phyloP scores from a whole-genome alignment of 148 eudicot genomes.

The Silene conica region DNA sequence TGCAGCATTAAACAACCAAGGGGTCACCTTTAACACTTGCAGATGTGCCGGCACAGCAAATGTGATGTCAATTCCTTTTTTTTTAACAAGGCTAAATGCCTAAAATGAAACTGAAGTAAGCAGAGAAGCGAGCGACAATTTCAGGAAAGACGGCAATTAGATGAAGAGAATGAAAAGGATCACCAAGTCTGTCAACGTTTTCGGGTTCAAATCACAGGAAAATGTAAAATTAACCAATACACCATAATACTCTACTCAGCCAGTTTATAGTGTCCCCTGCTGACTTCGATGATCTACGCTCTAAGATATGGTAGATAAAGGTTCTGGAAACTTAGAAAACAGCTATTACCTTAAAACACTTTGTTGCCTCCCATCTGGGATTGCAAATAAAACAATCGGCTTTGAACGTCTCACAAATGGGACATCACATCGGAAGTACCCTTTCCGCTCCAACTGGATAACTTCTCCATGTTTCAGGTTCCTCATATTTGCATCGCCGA shows the following conservation, averaged over 20 bases:
- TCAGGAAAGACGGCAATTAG: too few species aligned
- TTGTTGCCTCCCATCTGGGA: conserved; percentile 91
- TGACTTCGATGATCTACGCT: too few species aligned
- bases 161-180: too few species aligned
- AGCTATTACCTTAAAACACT: conserved; percentile 35
- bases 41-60: not conserved
- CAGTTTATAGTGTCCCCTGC: too few species aligned
- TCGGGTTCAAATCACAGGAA: too few species aligned
- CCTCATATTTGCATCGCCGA: conserved; percentile 92
- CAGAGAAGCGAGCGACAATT: too few species aligned
- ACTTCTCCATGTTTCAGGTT: conserved; percentile 76
- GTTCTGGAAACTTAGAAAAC: not conserved
- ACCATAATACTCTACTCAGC: too few species aligned
- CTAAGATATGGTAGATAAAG: not conserved
- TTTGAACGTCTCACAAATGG: conserved; percentile 66
- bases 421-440: conserved; percentile 86
- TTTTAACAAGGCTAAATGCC: too few species aligned
- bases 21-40: not conserved
- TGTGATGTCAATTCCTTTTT: too few species aligned
- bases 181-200: too few species aligned
- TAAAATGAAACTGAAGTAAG: too few species aligned
- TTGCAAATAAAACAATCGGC: conserved; percentile 77
- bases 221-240: not conserved
- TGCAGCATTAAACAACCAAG: conserved; percentile 23
- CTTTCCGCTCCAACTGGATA: conserved; percentile 89